Conservation (phyloP, 352 stramenopile genomes). For the Globisporangium ultimum region DNA sequence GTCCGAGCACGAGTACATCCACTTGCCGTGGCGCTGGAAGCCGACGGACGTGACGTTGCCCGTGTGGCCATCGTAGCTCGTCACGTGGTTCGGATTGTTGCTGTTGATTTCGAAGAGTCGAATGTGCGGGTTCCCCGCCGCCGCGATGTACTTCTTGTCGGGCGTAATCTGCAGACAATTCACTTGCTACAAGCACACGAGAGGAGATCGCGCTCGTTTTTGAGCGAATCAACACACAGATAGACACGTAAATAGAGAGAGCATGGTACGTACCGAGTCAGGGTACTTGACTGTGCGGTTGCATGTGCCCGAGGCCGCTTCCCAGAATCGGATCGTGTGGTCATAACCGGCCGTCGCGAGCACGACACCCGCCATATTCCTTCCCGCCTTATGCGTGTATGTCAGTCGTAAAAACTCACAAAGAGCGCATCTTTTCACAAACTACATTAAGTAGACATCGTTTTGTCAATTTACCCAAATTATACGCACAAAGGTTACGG, state of each 20-base stretch:
- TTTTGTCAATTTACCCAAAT: not conserved
- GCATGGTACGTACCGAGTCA: constrained; percentile 74
- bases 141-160: constrained; percentile 97
- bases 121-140: constrained; percentile 96
- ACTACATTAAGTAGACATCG: not conserved
- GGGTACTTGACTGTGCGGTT: constrained; percentile 95
- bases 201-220: not conserved
- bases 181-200: constrained; percentile 73
- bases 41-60: constrained; percentile 96
- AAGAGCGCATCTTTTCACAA: not conserved
- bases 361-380: constrained; percentile 88
- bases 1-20: constrained; percentile 97
- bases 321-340: constrained; percentile 99
- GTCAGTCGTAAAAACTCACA: not conserved
- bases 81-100: constrained; percentile 94
- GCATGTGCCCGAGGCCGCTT: constrained; percentile 94
- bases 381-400: not conserved
- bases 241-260: not conserved
- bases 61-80: constrained; percentile 95
- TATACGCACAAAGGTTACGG: not conserved
- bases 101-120: constrained; percentile 97
- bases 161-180: constrained; percentile 96
- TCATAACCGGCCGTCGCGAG: constrained; percentile 97
- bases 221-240: not conserved
- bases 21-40: constrained; percentile 97